Base-by-base conservation (phyloP, 2,329 filamentous ascomycete genomes). In the Sclerotinia subarctica region DNA sequence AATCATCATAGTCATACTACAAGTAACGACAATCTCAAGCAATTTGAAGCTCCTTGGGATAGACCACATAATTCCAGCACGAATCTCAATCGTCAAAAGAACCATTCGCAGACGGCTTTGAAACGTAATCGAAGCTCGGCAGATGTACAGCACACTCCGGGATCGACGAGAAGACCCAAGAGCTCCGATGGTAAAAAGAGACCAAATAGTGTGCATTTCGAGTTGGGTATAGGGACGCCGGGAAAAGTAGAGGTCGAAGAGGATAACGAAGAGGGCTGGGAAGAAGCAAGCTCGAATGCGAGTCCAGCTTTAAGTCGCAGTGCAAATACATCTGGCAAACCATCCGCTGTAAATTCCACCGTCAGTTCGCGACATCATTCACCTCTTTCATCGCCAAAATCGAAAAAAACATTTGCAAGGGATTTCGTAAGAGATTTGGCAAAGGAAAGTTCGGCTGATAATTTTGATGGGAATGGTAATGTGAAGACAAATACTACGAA, bases 221-320 rank as follows among this genome's bases (percentile, higher is more conserved):
- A 88, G 73, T 81, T 90, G 66, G 87, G 87, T 64, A 51, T 44
- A 38, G 57, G 24, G 26, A 67, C 65, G 17, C 65, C 47, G 21
- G 47, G 47, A 13, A 67, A 67, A 83, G 81, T 73, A 80, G 72
- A 65, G 21, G 7, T 35, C 32, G 63, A 65, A 65, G 63, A 58
- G 5, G 78, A 80, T 53, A 77, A 77, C 51, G 83, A 86, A 64
- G 86, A 87, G 81, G 87, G 87, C 79, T 90, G 88, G 88, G 85
- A 89, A 53, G 88, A 90, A 78, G 86, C 87, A 69, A 89, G 86
- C 77, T 83, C 82, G 58, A 88, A 85, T 68, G 87, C 86, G 64
- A 88, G 86, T 15, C 87, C 87, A 5, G 84, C 86, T 70, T 78
- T 85, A 57, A 84, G 83, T 17, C 78, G 83, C 68, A 81, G 73